phyloP scores from a whole-genome alignment of 441 rosid species.

The Adansonia gregorii region DNA sequence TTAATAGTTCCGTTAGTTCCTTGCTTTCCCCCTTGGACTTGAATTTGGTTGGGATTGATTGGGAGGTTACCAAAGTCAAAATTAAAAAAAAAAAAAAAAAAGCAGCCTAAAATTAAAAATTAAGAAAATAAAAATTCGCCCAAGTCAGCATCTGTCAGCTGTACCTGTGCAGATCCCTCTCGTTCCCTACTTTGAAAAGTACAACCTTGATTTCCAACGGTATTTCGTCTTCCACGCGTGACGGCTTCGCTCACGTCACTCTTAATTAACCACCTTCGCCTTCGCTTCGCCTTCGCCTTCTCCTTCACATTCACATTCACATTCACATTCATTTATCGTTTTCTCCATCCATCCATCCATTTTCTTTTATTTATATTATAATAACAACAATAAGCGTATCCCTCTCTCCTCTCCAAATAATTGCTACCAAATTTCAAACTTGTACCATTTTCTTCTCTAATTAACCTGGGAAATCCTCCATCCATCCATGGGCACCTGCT shows the following conservation, averaged over 20 bases:
- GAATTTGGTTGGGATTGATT: no score
- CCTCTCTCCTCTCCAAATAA: neutral
- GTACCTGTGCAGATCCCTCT: neutral
- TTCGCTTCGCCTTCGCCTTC: neutral
- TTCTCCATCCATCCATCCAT: neutral
- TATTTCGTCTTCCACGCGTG: conserved; percentile 15
- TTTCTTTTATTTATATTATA: neutral
- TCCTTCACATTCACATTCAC: neutral
- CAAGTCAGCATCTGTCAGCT: neutral
- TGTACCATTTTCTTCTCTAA: no score
- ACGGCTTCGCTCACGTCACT: conserved; percentile 1
- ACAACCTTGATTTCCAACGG: conserved; percentile 6
- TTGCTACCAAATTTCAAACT: neutral
- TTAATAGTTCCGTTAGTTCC: no score
- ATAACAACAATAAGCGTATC: neutral
- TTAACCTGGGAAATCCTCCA: neutral
- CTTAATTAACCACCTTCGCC: neutral
- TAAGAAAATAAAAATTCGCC: neutral
- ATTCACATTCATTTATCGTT: no score
- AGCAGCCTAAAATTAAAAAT: neutral
- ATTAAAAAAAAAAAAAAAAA: neutral
- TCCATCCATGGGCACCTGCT: conserved; percentile 45
- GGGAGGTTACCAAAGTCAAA: neutral
- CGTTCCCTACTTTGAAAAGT: neutral
- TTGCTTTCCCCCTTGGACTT: no score